Conservation (phyloP, 2,329 filamentous ascomycete species). For the Phaeomoniella chlamydospora region DNA sequence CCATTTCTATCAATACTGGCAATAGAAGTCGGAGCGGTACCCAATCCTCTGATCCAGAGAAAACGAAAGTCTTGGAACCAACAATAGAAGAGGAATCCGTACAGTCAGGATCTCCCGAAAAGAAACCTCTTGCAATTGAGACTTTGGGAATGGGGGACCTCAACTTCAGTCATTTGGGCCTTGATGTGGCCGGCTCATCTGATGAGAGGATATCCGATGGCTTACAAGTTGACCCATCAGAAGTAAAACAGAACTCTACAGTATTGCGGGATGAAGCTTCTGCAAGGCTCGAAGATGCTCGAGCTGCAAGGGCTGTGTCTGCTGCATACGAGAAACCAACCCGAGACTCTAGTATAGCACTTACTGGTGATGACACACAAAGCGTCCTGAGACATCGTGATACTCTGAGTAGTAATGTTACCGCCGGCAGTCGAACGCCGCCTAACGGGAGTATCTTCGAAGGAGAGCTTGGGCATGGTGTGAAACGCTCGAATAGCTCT, state of each 20-base stretch:
- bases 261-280: conserved; percentile 33
- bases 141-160: conserved; percentile 82
- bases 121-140: conserved; percentile 65
- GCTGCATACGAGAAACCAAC: conserved; percentile 38
- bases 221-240: conserved; percentile 13
- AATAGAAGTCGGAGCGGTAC: conserved; percentile 25
- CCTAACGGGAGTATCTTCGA: conserved; percentile 52
- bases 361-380: conserved; percentile 17
- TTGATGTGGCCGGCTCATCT: conserved; percentile 29
- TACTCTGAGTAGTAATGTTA: conserved; percentile 11
- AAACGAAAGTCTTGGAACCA: conserved; percentile 11
- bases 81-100: conserved; percentile 15
- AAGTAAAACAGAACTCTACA: conserved; percentile 21
- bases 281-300: conserved; percentile 43
- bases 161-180: conserved; percentile 76
- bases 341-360: conserved; percentile 14
- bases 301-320: conserved; percentile 45
- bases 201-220: no score
- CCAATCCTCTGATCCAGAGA: conserved; percentile 17
- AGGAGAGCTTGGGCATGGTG: conserved; percentile 36
- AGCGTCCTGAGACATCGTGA: conserved; percentile 14
- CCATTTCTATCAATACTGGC: conserved; percentile 53
- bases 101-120: conserved; percentile 24
- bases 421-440: conserved; percentile 47
- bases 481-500: conserved; percentile 53